Percentiles rank a stretch among this genome's conserved stretches.
Evolutionary conservation across 129 eudicot species (phyloP).

Genomic region (Saposhnikovia divaricata): DNA sequence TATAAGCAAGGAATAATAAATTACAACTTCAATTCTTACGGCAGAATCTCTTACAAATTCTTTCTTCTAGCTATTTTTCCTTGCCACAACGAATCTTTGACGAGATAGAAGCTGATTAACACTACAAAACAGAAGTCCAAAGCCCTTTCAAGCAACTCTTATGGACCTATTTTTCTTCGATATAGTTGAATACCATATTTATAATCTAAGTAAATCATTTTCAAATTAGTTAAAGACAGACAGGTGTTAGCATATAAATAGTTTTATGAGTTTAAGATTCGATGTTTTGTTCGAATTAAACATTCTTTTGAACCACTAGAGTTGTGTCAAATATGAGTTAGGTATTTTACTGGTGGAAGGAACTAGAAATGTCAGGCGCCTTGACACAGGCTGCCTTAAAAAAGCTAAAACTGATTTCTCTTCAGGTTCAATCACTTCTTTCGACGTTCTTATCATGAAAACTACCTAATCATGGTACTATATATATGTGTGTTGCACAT

Average conservation of each 20-base stretch:
- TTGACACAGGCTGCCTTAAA: not conserved
- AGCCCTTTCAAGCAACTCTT: not conserved
- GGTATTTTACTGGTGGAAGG: not conserved
- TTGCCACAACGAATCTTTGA: not conserved
- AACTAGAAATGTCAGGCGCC: slow-evolving; percentile 4
- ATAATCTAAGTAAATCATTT: not conserved
- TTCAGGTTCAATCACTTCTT: not conserved
- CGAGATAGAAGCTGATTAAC: not conserved
- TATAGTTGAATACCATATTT: not conserved
- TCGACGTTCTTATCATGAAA: not conserved
- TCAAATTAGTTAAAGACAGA: not conserved
- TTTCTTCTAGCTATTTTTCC: not conserved
- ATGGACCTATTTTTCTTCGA: not conserved
- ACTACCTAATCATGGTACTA: not conserved
- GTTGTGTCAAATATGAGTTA: slow-evolving; percentile 6
- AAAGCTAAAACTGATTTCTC: not conserved
- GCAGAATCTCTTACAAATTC: not conserved
- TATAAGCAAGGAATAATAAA: not conserved
- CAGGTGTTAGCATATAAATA: not conserved
- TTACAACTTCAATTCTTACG: not conserved
- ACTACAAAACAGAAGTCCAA: not conserved
- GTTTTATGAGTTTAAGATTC: not conserved
- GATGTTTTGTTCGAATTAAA: not conserved
- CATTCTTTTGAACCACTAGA: not conserved
- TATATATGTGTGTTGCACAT: not conserved